These are phyloP conservation scores for Wickerhamomyces sp. DNA, from an alignment of 1,139 yeast genomes.

Conservation along the genomic window DNA sequence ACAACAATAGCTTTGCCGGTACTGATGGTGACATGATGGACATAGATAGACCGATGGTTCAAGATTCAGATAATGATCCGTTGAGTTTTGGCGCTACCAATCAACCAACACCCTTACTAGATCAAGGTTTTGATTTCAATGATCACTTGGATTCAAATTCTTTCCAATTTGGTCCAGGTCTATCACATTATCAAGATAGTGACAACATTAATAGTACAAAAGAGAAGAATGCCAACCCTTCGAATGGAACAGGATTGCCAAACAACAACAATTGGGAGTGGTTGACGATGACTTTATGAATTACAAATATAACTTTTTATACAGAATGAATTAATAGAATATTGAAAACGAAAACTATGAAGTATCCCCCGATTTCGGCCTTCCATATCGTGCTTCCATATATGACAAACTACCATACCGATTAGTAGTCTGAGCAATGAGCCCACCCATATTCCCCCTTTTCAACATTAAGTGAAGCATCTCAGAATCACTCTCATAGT, in stretches of 20 bases:
- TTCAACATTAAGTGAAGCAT: too few relatives aligned
- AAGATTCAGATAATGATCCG: background rate
- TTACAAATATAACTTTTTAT: too few relatives aligned
- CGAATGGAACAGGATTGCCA: slow-evolving; percentile 11
- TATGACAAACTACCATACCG: too few relatives aligned
- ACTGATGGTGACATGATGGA: slow-evolving; percentile 1
- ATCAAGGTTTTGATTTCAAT: background rate
- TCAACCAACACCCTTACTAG: background rate
- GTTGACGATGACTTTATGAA: slow-evolving; percentile 22
- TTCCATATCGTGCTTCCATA: too few relatives aligned
- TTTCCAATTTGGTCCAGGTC: slow-evolving; percentile 10
- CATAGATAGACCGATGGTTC: too few relatives aligned
- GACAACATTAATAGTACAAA: background rate
- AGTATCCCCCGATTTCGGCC: too few relatives aligned
- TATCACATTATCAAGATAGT: slow-evolving; percentile 2
- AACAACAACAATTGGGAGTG: slow-evolving; percentile 25
- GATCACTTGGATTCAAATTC: slow-evolving; percentile 2
- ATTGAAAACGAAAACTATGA: too few relatives aligned
- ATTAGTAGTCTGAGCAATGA: slow-evolving; percentile 4
- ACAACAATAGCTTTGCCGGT: too few relatives aligned
- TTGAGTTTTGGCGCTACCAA: background rate
- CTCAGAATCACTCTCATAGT: too few relatives aligned
- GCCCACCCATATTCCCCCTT: slow-evolving; percentile 7
- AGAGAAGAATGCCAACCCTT: background rate
- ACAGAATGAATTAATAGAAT: too few relatives aligned